A percentile compares a stretch with the other conserved stretches of the same genome.
Conservation (phyloP, 495 filamentous ascomycete species). For the Tuber brumale region DNA sequence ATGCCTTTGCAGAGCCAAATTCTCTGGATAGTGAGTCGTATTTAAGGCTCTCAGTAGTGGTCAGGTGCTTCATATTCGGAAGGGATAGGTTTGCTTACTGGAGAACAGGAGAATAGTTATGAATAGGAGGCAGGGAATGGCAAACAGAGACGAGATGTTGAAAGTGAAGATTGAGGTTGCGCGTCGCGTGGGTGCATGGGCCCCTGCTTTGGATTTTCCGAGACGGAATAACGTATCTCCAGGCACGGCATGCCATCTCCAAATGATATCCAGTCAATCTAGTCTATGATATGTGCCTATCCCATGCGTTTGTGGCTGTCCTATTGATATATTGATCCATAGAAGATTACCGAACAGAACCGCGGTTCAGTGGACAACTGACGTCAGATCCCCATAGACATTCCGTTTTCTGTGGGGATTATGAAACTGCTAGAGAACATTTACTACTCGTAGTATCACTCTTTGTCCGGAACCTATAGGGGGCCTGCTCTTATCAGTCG, state of each 20-base stretch:
- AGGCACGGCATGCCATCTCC: not conserved
- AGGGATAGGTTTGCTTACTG: not conserved
- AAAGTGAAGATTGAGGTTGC: slow-evolving; percentile 12
- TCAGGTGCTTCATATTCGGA: not conserved
- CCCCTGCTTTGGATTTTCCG: slow-evolving; percentile 10
- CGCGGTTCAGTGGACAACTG: not conserved
- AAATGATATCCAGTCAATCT: not conserved
- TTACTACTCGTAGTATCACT: not conserved
- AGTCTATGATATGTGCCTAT: not conserved
- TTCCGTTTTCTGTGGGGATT: not conserved
- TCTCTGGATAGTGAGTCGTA: not conserved
- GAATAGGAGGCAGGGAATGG: not conserved
- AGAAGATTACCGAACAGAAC: not conserved
- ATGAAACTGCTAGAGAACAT: not conserved
- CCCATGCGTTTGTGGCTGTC: not conserved
- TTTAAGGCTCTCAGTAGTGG: not conserved
- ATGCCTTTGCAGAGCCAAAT: not conserved
- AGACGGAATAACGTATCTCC: not conserved
- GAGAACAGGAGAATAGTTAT: not conserved
- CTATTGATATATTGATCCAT: not conserved
- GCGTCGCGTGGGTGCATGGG: slow-evolving; percentile 15
- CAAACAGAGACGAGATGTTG: not conserved
- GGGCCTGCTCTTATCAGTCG: not conserved
- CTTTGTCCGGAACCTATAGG: not conserved
- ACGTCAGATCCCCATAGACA: not conserved